phyloP scores from a whole-genome alignment of 2,329 filamentous ascomycete genomes.

The Thelonectria discophora region DNA sequence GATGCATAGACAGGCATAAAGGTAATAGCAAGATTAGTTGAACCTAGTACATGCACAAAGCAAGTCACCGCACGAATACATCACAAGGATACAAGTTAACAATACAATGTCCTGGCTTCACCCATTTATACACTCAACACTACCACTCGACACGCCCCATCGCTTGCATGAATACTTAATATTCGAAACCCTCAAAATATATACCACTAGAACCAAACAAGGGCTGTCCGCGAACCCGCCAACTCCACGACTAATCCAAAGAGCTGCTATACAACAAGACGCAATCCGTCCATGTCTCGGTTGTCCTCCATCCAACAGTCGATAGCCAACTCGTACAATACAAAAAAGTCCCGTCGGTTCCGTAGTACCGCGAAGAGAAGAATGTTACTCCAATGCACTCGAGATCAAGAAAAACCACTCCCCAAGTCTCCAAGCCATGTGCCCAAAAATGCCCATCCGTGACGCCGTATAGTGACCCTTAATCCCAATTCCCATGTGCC shows the following conservation, averaged over 20 bases:
- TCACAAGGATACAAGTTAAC: no score
- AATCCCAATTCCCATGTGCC: no score
- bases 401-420: constrained; percentile 28
- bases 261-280: constrained; percentile 19
- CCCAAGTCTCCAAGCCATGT: constrained; percentile 30
- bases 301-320: constrained; percentile 1
- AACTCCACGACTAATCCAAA: constrained; percentile 18
- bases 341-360: constrained; percentile 20
- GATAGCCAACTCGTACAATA: constrained; percentile 25
- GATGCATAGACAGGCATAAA: no score
- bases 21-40: no score
- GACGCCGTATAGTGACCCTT: constrained; percentile 36
- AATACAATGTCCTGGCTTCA: no score
- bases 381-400: constrained; percentile 29
- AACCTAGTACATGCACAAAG: no score
- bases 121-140: no score
- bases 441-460: constrained; percentile 34
- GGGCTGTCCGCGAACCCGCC: constrained; percentile 6
- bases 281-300: no score
- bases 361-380: constrained; percentile 26
- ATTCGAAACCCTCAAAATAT: constrained; percentile 32
- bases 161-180: constrained; percentile 27
- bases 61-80: no score
- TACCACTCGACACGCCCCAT: no score
- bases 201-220: constrained; percentile 29